Evolutionary conservation across 2,329 filamentous ascomycete species (phyloP).

Genomic region (Talaromyces pinophilus): DNA sequence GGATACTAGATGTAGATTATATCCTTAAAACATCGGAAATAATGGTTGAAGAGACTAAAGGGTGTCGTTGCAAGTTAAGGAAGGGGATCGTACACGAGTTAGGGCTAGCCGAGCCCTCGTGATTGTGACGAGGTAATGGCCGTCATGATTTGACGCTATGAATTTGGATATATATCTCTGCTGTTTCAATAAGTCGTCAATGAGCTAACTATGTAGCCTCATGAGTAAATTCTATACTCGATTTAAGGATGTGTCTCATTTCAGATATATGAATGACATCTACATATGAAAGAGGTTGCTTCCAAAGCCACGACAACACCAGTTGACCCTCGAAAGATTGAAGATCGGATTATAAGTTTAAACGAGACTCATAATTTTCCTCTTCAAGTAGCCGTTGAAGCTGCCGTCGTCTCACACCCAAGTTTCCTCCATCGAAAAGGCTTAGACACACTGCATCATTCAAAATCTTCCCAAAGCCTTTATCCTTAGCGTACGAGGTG

Average conservation of each 20-base stretch:
- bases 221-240: neutral
- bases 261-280: neutral
- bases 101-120: constrained; percentile 1
- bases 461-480: constrained; percentile 49
- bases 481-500: constrained; percentile 44
- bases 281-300: neutral
- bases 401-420: constrained; percentile 54
- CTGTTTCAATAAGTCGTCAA: neutral
- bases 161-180: neutral
- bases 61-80: neutral
- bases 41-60: neutral
- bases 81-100: neutral
- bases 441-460: constrained; percentile 52
- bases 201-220: neutral
- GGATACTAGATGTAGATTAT: neutral
- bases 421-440: constrained; percentile 58
- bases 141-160: neutral
- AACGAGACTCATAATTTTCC: neutral
- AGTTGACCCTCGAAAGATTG: neutral
- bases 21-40: too few relatives aligned
- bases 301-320: neutral
- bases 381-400: constrained; percentile 36
- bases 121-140: neutral
- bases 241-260: neutral
- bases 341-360: neutral